phyloP scores from a whole-genome alignment of 371 early-diverging fungal genomes.

The Mucor piriformis region DNA sequence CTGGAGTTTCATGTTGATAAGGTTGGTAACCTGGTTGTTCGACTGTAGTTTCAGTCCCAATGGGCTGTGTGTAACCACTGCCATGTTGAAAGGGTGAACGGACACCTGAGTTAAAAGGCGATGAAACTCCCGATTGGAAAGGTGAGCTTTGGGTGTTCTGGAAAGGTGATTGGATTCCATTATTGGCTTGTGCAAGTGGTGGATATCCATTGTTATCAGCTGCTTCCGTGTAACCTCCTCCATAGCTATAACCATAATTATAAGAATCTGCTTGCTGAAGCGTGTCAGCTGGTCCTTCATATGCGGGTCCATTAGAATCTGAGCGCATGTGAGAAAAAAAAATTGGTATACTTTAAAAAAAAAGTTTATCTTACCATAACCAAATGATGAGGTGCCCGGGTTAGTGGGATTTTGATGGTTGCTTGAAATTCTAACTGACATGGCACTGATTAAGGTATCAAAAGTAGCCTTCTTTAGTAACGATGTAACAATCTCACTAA shows the following conservation, averaged over 20 bases:
- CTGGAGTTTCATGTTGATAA: constrained; percentile 15
- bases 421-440: background rate
- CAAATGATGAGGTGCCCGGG: constrained; percentile 3
- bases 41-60: constrained; percentile 4
- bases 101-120: background rate
- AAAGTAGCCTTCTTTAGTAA: constrained; percentile 20
- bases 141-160: constrained; percentile 4
- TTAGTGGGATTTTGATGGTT: background rate
- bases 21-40: constrained; percentile 2
- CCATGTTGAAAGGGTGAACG: constrained; percentile 5
- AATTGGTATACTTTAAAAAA: too few species aligned
- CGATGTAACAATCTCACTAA: constrained; percentile 10
- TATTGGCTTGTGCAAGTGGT: constrained; percentile 1
- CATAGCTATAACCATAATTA: constrained; percentile 28
- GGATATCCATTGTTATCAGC: constrained; percentile 1
- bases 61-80: background rate
- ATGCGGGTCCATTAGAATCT: constrained; percentile 2
- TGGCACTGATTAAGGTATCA: constrained; percentile 16
- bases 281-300: constrained; percentile 2
- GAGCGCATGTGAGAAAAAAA: background rate
- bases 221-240: constrained; percentile 24
- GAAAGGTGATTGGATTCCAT: constrained; percentile 40
- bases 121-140: constrained; percentile 6
- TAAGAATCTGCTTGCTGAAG: constrained; percentile 14
- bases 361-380: constrained; percentile 5